Conservation (phyloP, 495 filamentous ascomycete genomes). For the Xylaria nigripes region DNA sequence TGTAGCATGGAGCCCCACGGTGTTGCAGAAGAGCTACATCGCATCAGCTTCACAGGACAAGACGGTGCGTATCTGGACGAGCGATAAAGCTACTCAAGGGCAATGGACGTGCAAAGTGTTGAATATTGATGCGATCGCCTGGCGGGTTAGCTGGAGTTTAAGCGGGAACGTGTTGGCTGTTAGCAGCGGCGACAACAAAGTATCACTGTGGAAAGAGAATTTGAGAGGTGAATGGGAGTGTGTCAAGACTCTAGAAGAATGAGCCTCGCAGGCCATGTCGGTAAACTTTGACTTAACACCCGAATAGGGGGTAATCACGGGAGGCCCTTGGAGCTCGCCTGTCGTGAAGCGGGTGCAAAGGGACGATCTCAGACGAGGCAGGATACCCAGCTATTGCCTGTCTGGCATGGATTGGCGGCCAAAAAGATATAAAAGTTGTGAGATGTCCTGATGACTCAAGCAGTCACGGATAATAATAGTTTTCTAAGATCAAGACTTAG, state of each 20-base stretch:
- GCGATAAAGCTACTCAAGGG: constrained; percentile 47
- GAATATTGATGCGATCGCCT: constrained; percentile 79
- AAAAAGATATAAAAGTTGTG: not conserved
- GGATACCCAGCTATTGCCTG: not conserved
- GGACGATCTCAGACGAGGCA: not conserved
- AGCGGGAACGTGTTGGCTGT: constrained; percentile 96
- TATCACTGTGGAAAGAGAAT: constrained; percentile 83
- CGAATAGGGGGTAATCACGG: constrained; percentile 6
- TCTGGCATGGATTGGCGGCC: not conserved
- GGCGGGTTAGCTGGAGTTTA: constrained; percentile 96
- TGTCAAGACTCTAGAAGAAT: constrained; percentile 95
- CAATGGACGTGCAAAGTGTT: constrained; percentile 80
- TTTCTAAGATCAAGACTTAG: not conserved
- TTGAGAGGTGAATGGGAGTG: constrained; percentile 81
- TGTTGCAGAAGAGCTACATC: constrained; percentile 91
- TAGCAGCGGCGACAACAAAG: constrained; percentile 90
- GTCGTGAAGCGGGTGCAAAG: not conserved
- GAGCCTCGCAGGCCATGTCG: constrained; percentile 10
- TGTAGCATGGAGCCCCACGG: constrained; percentile 91
- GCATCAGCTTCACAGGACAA: constrained; percentile 92
- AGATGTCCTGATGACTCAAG: not conserved
- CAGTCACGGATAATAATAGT: constrained; percentile 3
- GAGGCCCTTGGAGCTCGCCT: not conserved
- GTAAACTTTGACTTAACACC: not conserved
- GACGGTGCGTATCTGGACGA: constrained; percentile 95